These are phyloP conservation scores for Stagonosporopsis vannaccii DNA, from an alignment of 2,329 filamentous ascomycete species.

Conservation along the genomic window DNA sequence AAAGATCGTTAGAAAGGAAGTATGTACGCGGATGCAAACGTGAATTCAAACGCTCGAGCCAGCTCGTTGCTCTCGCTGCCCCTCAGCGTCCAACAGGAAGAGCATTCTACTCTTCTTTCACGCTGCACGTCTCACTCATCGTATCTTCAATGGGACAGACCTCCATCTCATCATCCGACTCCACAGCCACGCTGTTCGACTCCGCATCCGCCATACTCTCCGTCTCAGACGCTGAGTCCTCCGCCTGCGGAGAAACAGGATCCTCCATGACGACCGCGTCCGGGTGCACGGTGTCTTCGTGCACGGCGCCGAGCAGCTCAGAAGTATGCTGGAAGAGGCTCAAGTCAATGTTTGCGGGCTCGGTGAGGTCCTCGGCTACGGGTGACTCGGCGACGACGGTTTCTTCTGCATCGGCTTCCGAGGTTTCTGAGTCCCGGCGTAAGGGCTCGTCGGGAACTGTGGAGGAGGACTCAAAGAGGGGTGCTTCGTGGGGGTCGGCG, in stretches of 20 bases:
- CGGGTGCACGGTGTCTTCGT: slow-evolving; percentile 1
- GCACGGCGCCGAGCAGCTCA: slow-evolving; percentile 10
- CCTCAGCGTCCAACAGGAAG: neutral
- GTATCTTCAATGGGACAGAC: slow-evolving; percentile 7
- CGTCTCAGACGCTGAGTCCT: slow-evolving; percentile 8
- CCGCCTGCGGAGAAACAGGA: slow-evolving; percentile 13
- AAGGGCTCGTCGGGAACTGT: slow-evolving; percentile 16
- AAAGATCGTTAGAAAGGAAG: neutral
- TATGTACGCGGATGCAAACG: neutral
- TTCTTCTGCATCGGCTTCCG: slow-evolving; percentile 14
- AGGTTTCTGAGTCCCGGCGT: slow-evolving; percentile 13
- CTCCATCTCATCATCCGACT: slow-evolving; percentile 19
- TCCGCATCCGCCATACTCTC: slow-evolving; percentile 9
- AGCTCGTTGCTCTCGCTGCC: neutral
- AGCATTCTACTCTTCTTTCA: neutral
- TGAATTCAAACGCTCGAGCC: neutral
- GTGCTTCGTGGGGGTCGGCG: slow-evolving; percentile 11
- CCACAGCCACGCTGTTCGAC: slow-evolving; percentile 14
- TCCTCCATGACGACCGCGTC: slow-evolving; percentile 17
- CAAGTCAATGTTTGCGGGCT: slow-evolving; percentile 13
- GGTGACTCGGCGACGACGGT: slow-evolving; percentile 11
- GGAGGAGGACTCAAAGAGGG: slow-evolving; percentile 9
- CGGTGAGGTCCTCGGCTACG: slow-evolving; percentile 16
- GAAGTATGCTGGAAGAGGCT: slow-evolving; percentile 14
- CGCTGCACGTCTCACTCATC: neutral